Evolutionary conservation across 352 stramenopile genomes (phyloP).

Genomic region (Globisporangium rhizosaccharum): DNA sequence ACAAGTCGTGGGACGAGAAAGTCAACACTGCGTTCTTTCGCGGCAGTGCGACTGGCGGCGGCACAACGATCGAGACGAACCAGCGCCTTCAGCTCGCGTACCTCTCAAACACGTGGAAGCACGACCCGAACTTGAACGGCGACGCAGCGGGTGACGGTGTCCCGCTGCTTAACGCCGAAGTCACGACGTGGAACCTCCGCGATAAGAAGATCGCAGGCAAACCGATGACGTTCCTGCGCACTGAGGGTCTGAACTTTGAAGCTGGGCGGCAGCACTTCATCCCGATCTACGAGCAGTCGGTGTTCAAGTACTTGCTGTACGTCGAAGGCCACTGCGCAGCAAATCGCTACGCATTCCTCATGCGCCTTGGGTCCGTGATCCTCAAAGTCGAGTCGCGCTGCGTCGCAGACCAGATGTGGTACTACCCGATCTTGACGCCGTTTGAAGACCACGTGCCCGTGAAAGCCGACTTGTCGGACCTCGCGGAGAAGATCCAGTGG

Average conservation of each 20-base stretch:
- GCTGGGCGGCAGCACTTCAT: slow-evolving; percentile 95
- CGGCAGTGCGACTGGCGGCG: slow-evolving; percentile 93
- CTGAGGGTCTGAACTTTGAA: slow-evolving; percentile 78
- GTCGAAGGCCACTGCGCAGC: slow-evolving; percentile 96
- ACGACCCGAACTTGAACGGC: slow-evolving; percentile 84
- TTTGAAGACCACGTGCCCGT: slow-evolving; percentile 98
- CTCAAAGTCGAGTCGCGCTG: slow-evolving; percentile 91
- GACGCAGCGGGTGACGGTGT: slow-evolving; percentile 40
- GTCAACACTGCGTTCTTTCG: slow-evolving; percentile 97
- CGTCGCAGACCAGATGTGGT: slow-evolving; percentile 97
- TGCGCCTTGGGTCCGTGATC: slow-evolving; percentile 97
- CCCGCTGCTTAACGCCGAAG: slow-evolving; percentile 94
- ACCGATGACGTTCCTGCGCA: slow-evolving; percentile 93
- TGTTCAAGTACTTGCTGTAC: slow-evolving; percentile 97
- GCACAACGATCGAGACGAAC: slow-evolving; percentile 95
- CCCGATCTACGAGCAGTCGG: slow-evolving; percentile 97
- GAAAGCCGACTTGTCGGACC: slow-evolving; percentile 95
- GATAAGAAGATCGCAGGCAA: slow-evolving; percentile 95
- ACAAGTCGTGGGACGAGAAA: slow-evolving; percentile 95
- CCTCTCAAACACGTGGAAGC: slow-evolving; percentile 92
- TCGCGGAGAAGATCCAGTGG: slow-evolving; percentile 98
- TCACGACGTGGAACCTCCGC: slow-evolving; percentile 95
- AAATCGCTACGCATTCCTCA: slow-evolving; percentile 98
- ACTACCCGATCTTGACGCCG: slow-evolving; percentile 94
- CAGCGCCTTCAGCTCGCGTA: slow-evolving; percentile 92